Percentiles rank a stretch among this genome's conserved stretches.
phyloP scores from a whole-genome alignment of 352 stramenopile genomes.

The Phytophthora syringae region DNA sequence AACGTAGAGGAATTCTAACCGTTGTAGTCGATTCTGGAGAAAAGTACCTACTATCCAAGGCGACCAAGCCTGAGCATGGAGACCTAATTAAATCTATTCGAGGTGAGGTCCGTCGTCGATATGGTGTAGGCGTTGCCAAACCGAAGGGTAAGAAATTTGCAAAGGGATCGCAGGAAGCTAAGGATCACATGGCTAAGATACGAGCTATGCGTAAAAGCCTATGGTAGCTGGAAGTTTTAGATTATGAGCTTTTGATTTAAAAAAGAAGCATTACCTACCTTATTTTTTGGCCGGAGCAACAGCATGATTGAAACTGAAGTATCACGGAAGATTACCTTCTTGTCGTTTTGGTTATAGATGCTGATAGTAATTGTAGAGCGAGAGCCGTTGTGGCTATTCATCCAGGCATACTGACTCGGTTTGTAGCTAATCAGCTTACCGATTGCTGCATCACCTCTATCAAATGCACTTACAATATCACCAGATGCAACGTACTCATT shows the following conservation, averaged over 20 bases:
- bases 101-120: slow-evolving; percentile 5
- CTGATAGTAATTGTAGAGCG: too few species aligned
- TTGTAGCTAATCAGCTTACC: slow-evolving; percentile 18
- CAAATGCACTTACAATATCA: slow-evolving; percentile 11
- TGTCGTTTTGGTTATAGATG: slow-evolving; percentile 22
- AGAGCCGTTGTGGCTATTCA: slow-evolving; percentile 16
- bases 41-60: slow-evolving; percentile 11
- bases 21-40: slow-evolving; percentile 14
- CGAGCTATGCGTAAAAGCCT: slow-evolving; percentile 7
- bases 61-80: slow-evolving; percentile 14
- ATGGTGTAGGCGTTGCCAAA: slow-evolving; percentile 21
- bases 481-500: slow-evolving; percentile 21
- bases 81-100: slow-evolving; percentile 4
- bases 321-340: slow-evolving; percentile 7
- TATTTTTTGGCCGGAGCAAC: slow-evolving; percentile 9
- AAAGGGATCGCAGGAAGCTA: slow-evolving; percentile 11
- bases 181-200: slow-evolving; percentile 12
- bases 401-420: slow-evolving; percentile 29
- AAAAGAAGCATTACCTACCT: not conserved
- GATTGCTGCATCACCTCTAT: slow-evolving; percentile 4
- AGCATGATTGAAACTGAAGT: slow-evolving; percentile 22
- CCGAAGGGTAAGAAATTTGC: slow-evolving; percentile 8
- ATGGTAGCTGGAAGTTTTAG: slow-evolving; percentile 2
- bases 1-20: slow-evolving; percentile 16
- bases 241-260: too few species aligned